Base-by-base conservation (phyloP, 495 filamentous ascomycete genomes). In the Astrothelium macrocarpum region DNA sequence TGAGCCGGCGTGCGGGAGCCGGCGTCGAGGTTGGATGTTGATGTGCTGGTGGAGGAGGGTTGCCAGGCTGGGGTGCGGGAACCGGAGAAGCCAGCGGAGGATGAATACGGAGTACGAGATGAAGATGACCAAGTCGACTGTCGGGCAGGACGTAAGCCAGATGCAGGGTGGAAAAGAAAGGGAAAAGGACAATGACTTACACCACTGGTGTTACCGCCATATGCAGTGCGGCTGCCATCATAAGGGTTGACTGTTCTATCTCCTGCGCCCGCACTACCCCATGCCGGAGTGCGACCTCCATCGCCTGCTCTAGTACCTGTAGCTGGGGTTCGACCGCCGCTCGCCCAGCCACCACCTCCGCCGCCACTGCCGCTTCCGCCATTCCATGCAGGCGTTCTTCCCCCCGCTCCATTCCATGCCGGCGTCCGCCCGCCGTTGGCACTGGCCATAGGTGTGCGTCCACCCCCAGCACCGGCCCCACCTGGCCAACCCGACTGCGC, bases 401-500 rank as follows among this genome's bases (percentile, higher is more conserved):
- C 80, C 59, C 84, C 79, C 61, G 64, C 59, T 73, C 61, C 23
- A 45, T 61, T 61, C 64, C 79, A 85, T 89, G 43, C 85, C 86
- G 89, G 89, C 42, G 89, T 91, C 32, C 87, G 79, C 45, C 84
- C 80, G 16, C 85, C 85, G 63, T 77, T 75, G 18, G 66, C 67
- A 58, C 78, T 73, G 42, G 76, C 83, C 67, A 85, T 79, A 1
- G 64, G 66, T 14, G 63, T 71, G 1, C 68, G 31, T 2, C 66
- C 68, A 10, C 10, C 60, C 39, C 18, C 56, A n/a, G n/a, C n/a
- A 14, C 11, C 64, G 1, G 45, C 64, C 42, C 42, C 26, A 3
- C 65, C 61, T n/a, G 60, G 64, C 60, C 60, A 62, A 16, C 60
- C 60, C 9, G 60, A 28, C 60, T 32, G 29, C 3, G 32, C 32